These are phyloP conservation scores for Setomelanomma holmii DNA, from an alignment of 2,329 filamentous ascomycete genomes.

Conservation along the genomic window DNA sequence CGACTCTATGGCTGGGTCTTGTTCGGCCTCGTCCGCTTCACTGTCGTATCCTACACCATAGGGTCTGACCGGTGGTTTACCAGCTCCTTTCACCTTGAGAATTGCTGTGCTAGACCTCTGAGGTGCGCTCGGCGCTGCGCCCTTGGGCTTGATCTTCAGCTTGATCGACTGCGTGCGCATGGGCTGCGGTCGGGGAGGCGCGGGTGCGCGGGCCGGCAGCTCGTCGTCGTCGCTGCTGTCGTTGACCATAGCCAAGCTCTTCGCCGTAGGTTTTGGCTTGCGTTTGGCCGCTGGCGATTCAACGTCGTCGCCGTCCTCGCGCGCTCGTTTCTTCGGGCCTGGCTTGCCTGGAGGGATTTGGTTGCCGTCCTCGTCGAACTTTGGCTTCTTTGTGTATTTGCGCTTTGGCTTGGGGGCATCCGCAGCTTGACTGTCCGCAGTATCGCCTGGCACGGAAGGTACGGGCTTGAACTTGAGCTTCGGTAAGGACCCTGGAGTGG, in stretches of 20 bases:
- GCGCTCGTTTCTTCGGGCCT: constrained; percentile 43
- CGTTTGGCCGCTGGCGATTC: constrained; percentile 39
- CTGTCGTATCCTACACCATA: constrained; percentile 94
- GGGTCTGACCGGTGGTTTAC: constrained; percentile 56
- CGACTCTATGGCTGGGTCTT: constrained; percentile 86
- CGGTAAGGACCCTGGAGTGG: constrained; percentile 13
- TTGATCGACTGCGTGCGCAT: constrained; percentile 38
- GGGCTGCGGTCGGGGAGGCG: constrained; percentile 15
- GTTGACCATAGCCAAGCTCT: constrained; percentile 35
- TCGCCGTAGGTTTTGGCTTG: constrained; percentile 44
- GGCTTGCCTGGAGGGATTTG: constrained; percentile 32
- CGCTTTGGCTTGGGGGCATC: constrained; percentile 51
- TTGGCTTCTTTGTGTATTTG: constrained; percentile 52
- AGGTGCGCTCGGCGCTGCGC: constrained; percentile 10
- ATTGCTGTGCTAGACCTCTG: constrained; percentile 31
- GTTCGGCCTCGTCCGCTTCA: constrained; percentile 88
- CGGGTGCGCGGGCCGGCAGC: constrained; percentile 9
- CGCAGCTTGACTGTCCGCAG: constrained; percentile 37
- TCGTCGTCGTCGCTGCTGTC: constrained; percentile 38
- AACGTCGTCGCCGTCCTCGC: constrained; percentile 44
- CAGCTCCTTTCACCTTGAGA: constrained; percentile 45
- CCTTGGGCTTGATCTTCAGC: constrained; percentile 44
- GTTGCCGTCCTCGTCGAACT: constrained; percentile 39
- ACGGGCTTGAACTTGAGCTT: constrained; percentile 45
- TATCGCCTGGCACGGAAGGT: constrained; percentile 23